Percentiles rank a stretch among this genome's conserved stretches.
phyloP scores from a whole-genome alignment of 352 stramenopile genomes.

The Phytopythium ostracodes region DNA sequence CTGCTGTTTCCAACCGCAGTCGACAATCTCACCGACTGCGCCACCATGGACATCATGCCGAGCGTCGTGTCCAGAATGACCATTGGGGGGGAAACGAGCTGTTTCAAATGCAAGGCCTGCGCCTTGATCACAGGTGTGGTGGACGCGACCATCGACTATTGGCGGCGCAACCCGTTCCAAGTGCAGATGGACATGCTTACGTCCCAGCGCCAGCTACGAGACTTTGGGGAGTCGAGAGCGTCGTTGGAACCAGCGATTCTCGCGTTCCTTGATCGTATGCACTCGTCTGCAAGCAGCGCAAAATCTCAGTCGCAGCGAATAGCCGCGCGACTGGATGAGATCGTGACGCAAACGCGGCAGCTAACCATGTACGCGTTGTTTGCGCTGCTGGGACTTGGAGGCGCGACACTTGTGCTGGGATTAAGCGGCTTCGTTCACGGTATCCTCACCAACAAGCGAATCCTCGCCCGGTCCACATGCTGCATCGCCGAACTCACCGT shows the following conservation, averaged over 20 bases:
- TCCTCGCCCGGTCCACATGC: conserved; percentile 28
- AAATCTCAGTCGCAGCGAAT: conserved; percentile 8
- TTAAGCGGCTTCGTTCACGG: conserved; percentile 29
- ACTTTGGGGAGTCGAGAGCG: conserved; percentile 20
- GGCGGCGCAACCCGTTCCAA: conserved; percentile 39
- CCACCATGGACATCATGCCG: conserved; percentile 39
- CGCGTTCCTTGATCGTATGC: conserved; percentile 27
- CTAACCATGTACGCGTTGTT: conserved; percentile 30
- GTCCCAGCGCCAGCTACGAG: conserved; percentile 34
- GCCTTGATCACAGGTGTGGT: conserved; percentile 28
- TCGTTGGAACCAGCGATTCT: conserved; percentile 26
- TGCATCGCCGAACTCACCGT: conserved; percentile 41
- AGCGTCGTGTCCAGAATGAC: conserved; percentile 50
- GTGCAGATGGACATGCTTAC: conserved; percentile 52
- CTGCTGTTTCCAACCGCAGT: conserved; percentile 44
- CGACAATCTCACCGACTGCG: conserved; percentile 28
- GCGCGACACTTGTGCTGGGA: conserved; percentile 21
- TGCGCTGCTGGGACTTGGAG: conserved; percentile 24
- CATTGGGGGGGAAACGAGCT: conserved; percentile 44
- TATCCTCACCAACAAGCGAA: conserved; percentile 34
- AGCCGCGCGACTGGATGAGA: conserved; percentile 17
- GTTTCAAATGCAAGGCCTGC: conserved; percentile 64
- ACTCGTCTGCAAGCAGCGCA: conserved; percentile 22
- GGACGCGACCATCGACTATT: conserved; percentile 25
- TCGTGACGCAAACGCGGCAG: conserved; percentile 23